These are phyloP conservation scores for Schizothecium vesticola DNA, from an alignment of 495 filamentous ascomycete genomes.

Conservation along the genomic window DNA sequence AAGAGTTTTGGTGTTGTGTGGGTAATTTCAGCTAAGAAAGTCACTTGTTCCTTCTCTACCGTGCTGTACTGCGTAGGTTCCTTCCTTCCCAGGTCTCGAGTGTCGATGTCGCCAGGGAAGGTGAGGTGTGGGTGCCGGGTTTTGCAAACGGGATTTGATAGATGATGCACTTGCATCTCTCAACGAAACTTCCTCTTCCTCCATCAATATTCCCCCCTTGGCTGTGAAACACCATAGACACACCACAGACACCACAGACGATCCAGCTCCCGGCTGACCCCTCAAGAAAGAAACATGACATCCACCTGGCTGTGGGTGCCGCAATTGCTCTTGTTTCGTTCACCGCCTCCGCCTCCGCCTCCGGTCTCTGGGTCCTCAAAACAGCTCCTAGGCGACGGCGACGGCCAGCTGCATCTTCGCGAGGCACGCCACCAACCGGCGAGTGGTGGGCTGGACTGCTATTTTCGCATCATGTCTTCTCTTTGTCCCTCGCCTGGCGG, in stretches of 20 bases:
- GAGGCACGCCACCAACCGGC: background rate
- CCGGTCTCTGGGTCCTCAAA: background rate
- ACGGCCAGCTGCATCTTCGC: conserved; percentile 4
- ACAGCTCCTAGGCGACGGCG: background rate
- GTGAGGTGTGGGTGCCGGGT: background rate
- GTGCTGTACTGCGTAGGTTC: background rate
- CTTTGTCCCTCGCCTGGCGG: background rate
- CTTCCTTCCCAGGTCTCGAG: background rate
- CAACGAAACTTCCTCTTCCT: background rate
- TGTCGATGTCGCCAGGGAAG: background rate
- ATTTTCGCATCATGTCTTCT: conserved; percentile 5
- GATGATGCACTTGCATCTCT: conserved; percentile 3
- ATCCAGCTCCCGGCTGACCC: background rate
- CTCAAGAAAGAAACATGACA: background rate
- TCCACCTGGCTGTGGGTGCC: background rate
- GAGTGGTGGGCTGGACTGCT: conserved; percentile 3
- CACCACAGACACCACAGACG: background rate
- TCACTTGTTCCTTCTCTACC: background rate
- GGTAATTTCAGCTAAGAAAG: background rate
- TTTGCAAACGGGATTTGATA: background rate
- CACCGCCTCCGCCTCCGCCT: background rate
- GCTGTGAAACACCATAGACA: background rate
- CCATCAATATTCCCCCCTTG: background rate
- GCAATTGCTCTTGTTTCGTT: background rate
- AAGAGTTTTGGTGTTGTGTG: background rate